A percentile compares a stretch with the other conserved stretches of the same genome.
Evolutionary conservation across 768 basidiomycete species (phyloP).

Genomic region (Russula earlei): DNA sequence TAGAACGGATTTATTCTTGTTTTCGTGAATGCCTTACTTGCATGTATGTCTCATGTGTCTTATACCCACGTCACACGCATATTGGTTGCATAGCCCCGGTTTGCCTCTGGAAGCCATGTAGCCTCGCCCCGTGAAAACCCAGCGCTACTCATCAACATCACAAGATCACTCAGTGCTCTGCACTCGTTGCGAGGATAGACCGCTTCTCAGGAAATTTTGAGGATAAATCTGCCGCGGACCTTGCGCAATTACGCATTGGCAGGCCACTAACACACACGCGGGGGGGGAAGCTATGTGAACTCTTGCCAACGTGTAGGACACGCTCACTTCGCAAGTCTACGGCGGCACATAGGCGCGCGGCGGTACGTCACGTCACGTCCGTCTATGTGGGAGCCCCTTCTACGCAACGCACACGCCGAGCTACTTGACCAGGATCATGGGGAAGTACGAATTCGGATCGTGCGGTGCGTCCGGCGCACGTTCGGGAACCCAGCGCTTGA

Average conservation of each 20-base stretch:
- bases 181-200: neutral
- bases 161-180: neutral
- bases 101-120: neutral
- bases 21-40: neutral
- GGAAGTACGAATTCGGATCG: conserved; percentile 73
- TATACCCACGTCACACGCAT: neutral
- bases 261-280: neutral
- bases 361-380: neutral
- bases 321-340: neutral
- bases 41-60: neutral
- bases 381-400: conserved; percentile 28
- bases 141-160: conserved; percentile 1
- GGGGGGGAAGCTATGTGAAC: neutral
- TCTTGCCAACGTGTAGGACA: neutral
- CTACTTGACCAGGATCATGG: conserved; percentile 51
- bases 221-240: conserved; percentile 11
- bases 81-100: neutral
- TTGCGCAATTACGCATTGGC: neutral
- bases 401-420: neutral
- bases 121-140: conserved; percentile 4
- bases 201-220: neutral
- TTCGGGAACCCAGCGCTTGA: conserved; percentile 67
- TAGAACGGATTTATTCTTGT: too few species aligned
- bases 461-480: conserved; percentile 74
- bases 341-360: neutral